Base-by-base conservation (phyloP, 192 early-diverging fungal genomes). In the Allomyces macrogynus region DNA sequence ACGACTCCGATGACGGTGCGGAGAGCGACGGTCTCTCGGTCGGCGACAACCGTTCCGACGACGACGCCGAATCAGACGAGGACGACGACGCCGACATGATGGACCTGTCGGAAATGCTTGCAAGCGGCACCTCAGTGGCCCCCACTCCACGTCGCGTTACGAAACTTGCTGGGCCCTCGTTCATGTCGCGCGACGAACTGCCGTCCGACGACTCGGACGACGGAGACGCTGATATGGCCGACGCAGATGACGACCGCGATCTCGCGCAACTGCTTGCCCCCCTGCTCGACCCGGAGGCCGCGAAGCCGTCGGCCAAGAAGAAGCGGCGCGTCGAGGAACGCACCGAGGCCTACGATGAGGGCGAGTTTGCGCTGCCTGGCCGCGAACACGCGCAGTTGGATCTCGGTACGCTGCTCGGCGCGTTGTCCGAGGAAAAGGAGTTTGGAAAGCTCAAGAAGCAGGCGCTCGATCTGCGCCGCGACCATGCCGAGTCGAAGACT, bases 341-440 rank as follows among this genome's bases (percentile, higher is more conserved):
- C 27, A 87, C 81, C 5, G 89, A 92, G 76, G 82, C 77, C 1
- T 84, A 77, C 43, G 73, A 82, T 10, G 88, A 90, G 71, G 82
- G 76, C 0, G 89, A 90, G 68, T 92, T 78, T 69, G 84, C 86
- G 66, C 67, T 87, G 61, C 65, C 75, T 10, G 70, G 71, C 5
- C 72, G 71, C 8, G 73, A 74, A 60, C 78, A 78, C 54, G 81
- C 82, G 60, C 87, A 91, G 60, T 68, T 98, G 16, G 82, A 82
- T 16, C 70, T 96, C 18, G 68, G 72, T 23, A 89, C 90, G 66
- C 73, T 98, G 63, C 73, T 98, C 60, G 81, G 77, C 7, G 68
- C 79, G 11, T 64, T 93, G n/a, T 73, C 74, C 43, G 79, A 82
- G 63, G 82, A 81, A 32, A 69, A 78, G 14, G 78, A 77, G 10